These are phyloP conservation scores for Taphrina confusa DNA, from an alignment of 1,139 yeast species.

Conservation along the genomic window DNA sequence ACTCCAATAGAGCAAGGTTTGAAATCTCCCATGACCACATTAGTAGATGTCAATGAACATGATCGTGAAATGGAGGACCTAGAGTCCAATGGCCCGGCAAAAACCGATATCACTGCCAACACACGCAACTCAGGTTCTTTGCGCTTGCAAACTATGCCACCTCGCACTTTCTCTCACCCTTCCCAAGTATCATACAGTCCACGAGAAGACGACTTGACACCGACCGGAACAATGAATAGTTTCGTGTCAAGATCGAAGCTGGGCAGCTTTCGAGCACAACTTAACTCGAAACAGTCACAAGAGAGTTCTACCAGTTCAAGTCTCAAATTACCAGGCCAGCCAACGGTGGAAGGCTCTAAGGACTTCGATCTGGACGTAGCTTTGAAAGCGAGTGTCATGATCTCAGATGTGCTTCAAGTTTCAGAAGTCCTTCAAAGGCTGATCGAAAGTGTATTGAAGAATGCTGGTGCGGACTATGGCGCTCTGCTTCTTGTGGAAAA, in stretches of 20 bases:
- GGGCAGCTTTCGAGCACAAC: not conserved
- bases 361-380: slow-evolving; percentile 31
- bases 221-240: slow-evolving; percentile 23
- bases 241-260: slow-evolving; percentile 2
- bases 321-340: not conserved
- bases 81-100: not conserved
- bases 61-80: not conserved
- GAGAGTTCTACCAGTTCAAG: not conserved
- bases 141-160: slow-evolving; percentile 8
- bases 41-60: not conserved
- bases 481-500: slow-evolving; percentile 39
- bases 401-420: slow-evolving; percentile 23
- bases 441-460: slow-evolving; percentile 40
- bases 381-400: slow-evolving; percentile 29
- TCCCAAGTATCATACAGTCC: not conserved
- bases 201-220: slow-evolving; percentile 7
- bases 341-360: not conserved
- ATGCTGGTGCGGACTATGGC: slow-evolving; percentile 40
- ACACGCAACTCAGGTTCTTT: slow-evolving; percentile 3
- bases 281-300: not conserved
- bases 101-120: slow-evolving; percentile 6
- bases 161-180: slow-evolving; percentile 8
- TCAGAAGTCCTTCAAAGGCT: slow-evolving; percentile 35
- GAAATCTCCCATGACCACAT: not conserved
- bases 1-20: slow-evolving; percentile 1